A percentile compares a stretch with the other conserved stretches of the same genome.
These are phyloP conservation scores for Solanum bukasovii DNA, from an alignment of 257 asterid species.

Conservation along the genomic window DNA sequence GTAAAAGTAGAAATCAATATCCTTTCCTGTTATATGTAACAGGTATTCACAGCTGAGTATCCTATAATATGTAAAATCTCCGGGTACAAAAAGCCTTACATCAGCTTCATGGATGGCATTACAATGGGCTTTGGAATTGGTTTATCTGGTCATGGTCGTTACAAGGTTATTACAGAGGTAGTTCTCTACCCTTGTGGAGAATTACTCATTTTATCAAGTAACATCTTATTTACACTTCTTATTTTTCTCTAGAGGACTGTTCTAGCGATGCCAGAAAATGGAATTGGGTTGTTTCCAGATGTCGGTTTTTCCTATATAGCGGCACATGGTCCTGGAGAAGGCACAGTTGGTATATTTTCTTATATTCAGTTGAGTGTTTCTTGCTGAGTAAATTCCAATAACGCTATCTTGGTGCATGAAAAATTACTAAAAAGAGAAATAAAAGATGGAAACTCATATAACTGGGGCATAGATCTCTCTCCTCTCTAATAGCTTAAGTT, in stretches of 20 bases:
- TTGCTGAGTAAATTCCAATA: neutral
- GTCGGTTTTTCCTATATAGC: slow-evolving; percentile 97
- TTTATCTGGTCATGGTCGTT: slow-evolving; percentile 90
- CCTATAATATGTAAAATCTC: slow-evolving; percentile 85
- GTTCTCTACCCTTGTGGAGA: neutral
- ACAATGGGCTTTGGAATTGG: slow-evolving; percentile 99
- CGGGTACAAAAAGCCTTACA: slow-evolving; percentile 88
- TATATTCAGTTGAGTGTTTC: neutral
- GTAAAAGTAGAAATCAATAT: neutral
- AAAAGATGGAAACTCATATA: neutral
- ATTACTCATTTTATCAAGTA: neutral
- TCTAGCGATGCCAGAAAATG: slow-evolving; percentile 99
- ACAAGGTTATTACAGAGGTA: slow-evolving; percentile 90
- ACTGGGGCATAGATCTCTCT: neutral
- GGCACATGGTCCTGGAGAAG: slow-evolving; percentile 96
- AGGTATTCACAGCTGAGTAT: slow-evolving; percentile 94
- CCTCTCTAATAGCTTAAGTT: neutral
- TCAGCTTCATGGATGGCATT: slow-evolving; percentile 91
- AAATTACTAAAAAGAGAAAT: neutral
- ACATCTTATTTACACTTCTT: neutral
- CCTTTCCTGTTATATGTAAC: slow-evolving; percentile 2
- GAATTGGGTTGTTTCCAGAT: slow-evolving; percentile 95
- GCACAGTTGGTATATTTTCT: slow-evolving; percentile 66
- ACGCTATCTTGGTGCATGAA: neutral
- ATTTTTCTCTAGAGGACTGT: slow-evolving; percentile 61